These are phyloP conservation scores for Alloteropsis angusta DNA, from an alignment of 202 grass and related monocot genomes.

Conservation along the genomic window DNA sequence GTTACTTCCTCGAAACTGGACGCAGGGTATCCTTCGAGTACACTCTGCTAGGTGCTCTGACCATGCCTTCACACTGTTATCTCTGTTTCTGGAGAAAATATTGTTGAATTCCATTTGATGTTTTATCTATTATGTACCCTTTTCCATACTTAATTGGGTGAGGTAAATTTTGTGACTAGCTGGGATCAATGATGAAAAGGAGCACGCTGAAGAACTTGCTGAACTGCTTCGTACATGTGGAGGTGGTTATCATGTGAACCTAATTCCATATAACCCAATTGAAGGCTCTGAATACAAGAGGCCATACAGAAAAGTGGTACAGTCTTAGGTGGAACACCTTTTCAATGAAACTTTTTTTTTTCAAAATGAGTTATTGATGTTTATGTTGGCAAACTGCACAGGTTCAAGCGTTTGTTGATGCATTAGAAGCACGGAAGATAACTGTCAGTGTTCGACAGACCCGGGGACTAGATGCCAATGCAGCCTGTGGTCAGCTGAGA, in stretches of 20 bases:
- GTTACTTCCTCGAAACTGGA: slow-evolving; percentile 77
- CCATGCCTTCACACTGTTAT: neutral
- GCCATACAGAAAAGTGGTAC: slow-evolving; percentile 88
- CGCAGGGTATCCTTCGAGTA: slow-evolving; percentile 85
- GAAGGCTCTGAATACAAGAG: slow-evolving; percentile 87
- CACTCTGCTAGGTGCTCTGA: slow-evolving; percentile 70
- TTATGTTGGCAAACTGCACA: neutral
- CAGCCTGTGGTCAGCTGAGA: slow-evolving; percentile 84
- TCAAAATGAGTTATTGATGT: neutral
- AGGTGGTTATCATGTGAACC: slow-evolving; percentile 82
- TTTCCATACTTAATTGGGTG: slow-evolving; percentile 11
- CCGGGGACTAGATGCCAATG: slow-evolving; percentile 85
- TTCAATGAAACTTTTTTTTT: neutral
- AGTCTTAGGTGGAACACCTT: neutral
- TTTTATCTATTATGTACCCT: neutral
- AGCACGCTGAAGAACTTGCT: slow-evolving; percentile 67
- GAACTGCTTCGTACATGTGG: slow-evolving; percentile 53
- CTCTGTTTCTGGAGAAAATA: neutral
- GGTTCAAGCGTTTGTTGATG: slow-evolving; percentile 67
- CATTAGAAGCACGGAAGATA: slow-evolving; percentile 61
- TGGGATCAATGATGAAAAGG: slow-evolving; percentile 68
- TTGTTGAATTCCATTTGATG: neutral
- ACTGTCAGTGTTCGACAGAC: slow-evolving; percentile 77
- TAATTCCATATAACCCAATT: slow-evolving; percentile 90
- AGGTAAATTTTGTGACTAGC: slow-evolving; percentile 30